Evolutionary conservation across 2,329 filamentous ascomycete species (phyloP).

Genomic region (Fusarium sp.): DNA sequence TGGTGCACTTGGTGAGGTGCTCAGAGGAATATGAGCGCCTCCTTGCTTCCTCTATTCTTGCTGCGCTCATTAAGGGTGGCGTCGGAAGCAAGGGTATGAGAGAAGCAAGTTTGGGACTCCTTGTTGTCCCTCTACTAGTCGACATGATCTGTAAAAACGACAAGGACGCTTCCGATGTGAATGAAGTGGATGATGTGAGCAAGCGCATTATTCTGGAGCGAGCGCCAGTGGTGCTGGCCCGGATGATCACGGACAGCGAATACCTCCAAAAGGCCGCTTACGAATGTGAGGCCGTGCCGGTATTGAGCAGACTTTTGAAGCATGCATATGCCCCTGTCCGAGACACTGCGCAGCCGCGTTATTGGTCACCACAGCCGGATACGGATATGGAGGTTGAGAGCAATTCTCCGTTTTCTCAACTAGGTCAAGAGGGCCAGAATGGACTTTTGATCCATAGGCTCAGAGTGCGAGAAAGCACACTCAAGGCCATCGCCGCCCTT

Average conservation of each 20-base stretch:
- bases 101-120: constrained; percentile 72
- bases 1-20: constrained; percentile 73
- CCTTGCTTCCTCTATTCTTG: constrained; percentile 76
- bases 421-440: constrained; percentile 73
- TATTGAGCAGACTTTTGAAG: constrained; percentile 62
- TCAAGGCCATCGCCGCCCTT: constrained; percentile 86
- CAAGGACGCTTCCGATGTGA: constrained; percentile 59
- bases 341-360: constrained; percentile 45
- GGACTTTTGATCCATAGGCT: constrained; percentile 75
- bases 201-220: constrained; percentile 69
- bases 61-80: constrained; percentile 76
- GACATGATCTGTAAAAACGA: constrained; percentile 64
- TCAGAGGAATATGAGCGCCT: constrained; percentile 70
- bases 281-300: constrained; percentile 67
- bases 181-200: constrained; percentile 52
- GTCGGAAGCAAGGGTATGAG: constrained; percentile 71
- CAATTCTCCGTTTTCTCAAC: constrained; percentile 55
- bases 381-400: constrained; percentile 50
- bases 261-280: constrained; percentile 85
- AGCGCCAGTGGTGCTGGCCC: constrained; percentile 80
- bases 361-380: constrained; percentile 56
- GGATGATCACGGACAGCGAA: constrained; percentile 82
- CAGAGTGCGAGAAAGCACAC: constrained; percentile 78
- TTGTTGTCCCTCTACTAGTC: constrained; percentile 78
- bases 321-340: constrained; percentile 62